Evolutionary conservation across 1,284 basidiomycete genomes (phyloP).

Genomic region (Ustilago vetiveriae): DNA sequence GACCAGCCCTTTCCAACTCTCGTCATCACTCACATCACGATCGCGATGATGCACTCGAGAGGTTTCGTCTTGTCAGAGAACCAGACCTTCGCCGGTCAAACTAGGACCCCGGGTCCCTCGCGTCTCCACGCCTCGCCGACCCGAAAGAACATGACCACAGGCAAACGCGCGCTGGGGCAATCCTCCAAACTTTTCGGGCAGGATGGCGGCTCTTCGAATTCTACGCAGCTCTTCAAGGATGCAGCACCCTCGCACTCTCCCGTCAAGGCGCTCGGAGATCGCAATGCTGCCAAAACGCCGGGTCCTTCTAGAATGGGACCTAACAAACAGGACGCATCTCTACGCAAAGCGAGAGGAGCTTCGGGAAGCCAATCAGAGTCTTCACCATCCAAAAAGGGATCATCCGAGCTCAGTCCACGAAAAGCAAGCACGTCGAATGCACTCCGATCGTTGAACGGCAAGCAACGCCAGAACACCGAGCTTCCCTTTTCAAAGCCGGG

Average conservation of each 20-base stretch:
- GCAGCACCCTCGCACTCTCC: conserved; percentile 27
- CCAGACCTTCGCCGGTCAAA: conserved; percentile 42
- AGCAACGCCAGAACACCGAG: conserved; percentile 27
- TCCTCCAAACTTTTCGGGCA: conserved; percentile 32
- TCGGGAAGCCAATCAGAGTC: conserved; percentile 2
- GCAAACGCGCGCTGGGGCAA: conserved; percentile 27
- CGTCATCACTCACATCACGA: too few relatives aligned
- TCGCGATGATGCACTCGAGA: conserved; percentile 43
- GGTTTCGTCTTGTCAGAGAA: conserved; percentile 48
- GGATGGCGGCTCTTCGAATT: conserved; percentile 9
- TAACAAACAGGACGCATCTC: conserved; percentile 16
- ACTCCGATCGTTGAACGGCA: conserved; percentile 40
- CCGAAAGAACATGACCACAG: conserved; percentile 44
- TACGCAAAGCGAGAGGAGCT: conserved; percentile 18
- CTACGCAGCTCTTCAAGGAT: conserved; percentile 50
- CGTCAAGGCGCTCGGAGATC: conserved; percentile 36
- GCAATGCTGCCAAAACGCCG: conserved; percentile 36
- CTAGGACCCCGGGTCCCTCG: conserved; percentile 38
- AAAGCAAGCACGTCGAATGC: conserved; percentile 31
- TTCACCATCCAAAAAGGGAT: conserved; percentile 26
- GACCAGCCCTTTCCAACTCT: too few relatives aligned
- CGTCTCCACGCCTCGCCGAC: conserved; percentile 33
- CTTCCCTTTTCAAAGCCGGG: conserved; percentile 30
- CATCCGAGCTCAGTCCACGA: conserved; percentile 28
- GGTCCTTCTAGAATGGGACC: conserved; percentile 20